Evolutionary conservation across 176 grass and related monocot species (phyloP), one percentile per base, ranked within the genome.

Genomic region (Aechmea fasciata): DNA sequence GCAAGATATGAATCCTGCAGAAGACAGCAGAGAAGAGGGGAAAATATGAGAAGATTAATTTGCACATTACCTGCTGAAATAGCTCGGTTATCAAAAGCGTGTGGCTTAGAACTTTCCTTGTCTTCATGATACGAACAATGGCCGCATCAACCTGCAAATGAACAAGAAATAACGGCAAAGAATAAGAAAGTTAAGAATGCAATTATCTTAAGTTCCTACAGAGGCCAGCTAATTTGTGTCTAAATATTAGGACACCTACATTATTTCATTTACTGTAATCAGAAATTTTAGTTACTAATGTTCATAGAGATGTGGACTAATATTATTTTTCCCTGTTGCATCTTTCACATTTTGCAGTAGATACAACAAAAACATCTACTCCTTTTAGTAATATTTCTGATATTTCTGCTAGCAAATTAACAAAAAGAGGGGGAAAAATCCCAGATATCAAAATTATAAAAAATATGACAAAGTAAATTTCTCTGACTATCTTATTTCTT

Each of bases 121-220:
- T 99, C 90, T 99, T 99, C 95, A 94, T 99, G 47, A 94, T 99
- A 51, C 95, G 87, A 86, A 99, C 90, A 48, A 99, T 94, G 63
- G 90, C 95, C 0, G 95, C 95, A 70, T 99, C 95, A 76, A 99
- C 90, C 95, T 99, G 75, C 64, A 78, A 72, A 29, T 41, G 68
- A 70, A 28, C 41, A 54, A 64, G 59, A 52, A 71, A 49, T 3
- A 23, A 14, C 14, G 64, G 1, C 9, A 52, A 17, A 48, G 47
- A 7, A 64, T 50, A 13, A 13, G 11, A 26, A 47, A 14, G 51
- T 71, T 41, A 9, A 41, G 9, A 28, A 12, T 26, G 3, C 50
- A 33, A n/a, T 9, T 55, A 55, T 14, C 51, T 19, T 55, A 3
- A 11, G 28, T 25, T 9, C 20, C 41, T 20, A 51, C 14, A 17